Evolutionary conservation across 2,329 filamentous ascomycete genomes (phyloP), one percentile per base, ranked within the genome.

Genomic region (Aspergillus intermedius): DNA sequence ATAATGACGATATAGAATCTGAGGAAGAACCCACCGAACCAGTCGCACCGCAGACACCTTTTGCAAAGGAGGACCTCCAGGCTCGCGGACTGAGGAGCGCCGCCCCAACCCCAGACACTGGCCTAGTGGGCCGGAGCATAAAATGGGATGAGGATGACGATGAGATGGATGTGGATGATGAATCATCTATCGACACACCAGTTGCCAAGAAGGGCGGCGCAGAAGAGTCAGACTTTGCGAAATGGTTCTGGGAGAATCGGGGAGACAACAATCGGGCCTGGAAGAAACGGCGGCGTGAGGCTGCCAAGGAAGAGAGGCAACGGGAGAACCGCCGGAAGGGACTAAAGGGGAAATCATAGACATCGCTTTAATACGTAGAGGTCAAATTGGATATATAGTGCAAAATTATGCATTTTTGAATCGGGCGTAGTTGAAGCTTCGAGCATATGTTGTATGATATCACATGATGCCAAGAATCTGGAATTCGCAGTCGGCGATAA

Each of bases 91-190:
- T 87, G n/a, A 80, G 93, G 48, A 96, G 90, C 64, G 90, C 90
- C 5, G 93, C 93, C 2, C 93, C 93, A 0, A 98, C 93, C 0
- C 93, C 93, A 0, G 93, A 98, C 63, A 97, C 93, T 0, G 89
- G 89, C 1, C 83, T 90, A 51, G 83, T 87, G 2, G 82, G 54
- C 47, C 65, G 63, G 25, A 63, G 50, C 40, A 64, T 60, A 40
- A 61, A 68, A 25, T 64, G 63, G 61, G 58, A 57, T 6, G 54
- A 54, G 6, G 25, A 57, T 15, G 47, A 52, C 4, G 57, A 63
- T 10, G 49, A 53, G 5, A 52, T 54, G 45, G 54, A 57, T 17
- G 52, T 58, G n/a, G 60, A 65, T 34, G 61, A 57, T 32, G 57
- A 59, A 13, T 48, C 50, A 5, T 48, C 58, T 43, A 48, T 60